Base-by-base conservation (phyloP, 2,329 filamentous ascomycete species). In the Botrytis byssoidea region DNA sequence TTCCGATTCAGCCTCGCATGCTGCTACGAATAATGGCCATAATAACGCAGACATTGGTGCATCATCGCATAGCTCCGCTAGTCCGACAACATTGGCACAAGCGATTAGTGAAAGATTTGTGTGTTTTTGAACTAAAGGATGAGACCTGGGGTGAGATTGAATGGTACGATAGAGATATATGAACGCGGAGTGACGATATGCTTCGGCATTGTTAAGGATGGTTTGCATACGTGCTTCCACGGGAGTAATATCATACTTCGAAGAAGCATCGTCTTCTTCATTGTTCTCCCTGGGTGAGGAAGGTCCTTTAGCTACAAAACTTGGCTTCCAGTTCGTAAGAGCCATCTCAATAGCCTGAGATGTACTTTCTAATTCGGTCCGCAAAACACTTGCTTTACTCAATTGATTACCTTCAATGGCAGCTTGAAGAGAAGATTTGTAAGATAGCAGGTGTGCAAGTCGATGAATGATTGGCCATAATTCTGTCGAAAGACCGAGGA, bases 381-480 rank as follows among this genome's bases (percentile, higher is more conserved):
- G 76, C 16, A 80, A 65, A 44, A 79, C 78, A 12, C 74, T 75
- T 18, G 77, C 78, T 76, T 80, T 79, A 37, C 74, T 75, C 16
- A 81, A 74, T 72, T 85, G 83, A 22, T 84, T 83, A 32, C 81
- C 80, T 12, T 79, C 78, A 29, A 84, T 81, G 10, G 87, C 86
- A 8, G 79, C 80, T 73, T 86, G 84, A 3, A 90, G 82, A 64
- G 88, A 85, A 22, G 81, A 83, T 77, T 89, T 89, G 22, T 89
- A 82, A 2, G 85, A 84, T 1, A 85, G 81, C 0, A 91, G 84
- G 74, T 85, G 87, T 0, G 88, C 89, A 2, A 91, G 83, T 16
- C 87, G 86, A 77, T 91, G 88, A 74, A 90, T 88, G 29, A 90
- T 86, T 18, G 89, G 89, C 89, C 89, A 91, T 0, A 91, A 81